Conservation (phyloP, 2,329 filamentous ascomycete genomes). For the Pestalotiopsis sp. region DNA sequence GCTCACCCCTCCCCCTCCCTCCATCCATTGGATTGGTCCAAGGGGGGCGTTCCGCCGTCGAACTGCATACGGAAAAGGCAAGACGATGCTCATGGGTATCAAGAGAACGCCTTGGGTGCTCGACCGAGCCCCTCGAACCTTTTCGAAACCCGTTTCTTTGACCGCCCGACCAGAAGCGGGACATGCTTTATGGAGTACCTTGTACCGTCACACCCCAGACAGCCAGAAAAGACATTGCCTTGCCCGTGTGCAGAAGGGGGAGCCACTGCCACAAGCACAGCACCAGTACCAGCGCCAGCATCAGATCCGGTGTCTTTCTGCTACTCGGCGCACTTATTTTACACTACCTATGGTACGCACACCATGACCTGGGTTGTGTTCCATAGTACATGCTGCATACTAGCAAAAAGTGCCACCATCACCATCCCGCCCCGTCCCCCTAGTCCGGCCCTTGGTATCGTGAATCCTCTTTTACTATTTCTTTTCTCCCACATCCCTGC, state of each 20-base stretch:
- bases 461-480: slow-evolving; percentile 27
- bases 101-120: slow-evolving; percentile 23
- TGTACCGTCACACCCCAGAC: slow-evolving; percentile 23
- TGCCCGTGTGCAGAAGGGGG: slow-evolving; percentile 25
- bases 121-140: slow-evolving; percentile 29
- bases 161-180: slow-evolving; percentile 26
- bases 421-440: slow-evolving; percentile 11
- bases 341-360: background rate
- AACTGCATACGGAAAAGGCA: slow-evolving; percentile 25
- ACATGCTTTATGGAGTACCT: slow-evolving; percentile 29
- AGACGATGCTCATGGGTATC: slow-evolving; percentile 29
- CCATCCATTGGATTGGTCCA: background rate
- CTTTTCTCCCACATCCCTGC: slow-evolving; percentile 32
- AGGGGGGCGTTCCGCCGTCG: background rate
- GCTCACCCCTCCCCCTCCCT: background rate
- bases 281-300: slow-evolving; percentile 22
- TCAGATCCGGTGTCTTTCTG: background rate
- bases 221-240: slow-evolving; percentile 20
- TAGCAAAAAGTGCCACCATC: slow-evolving; percentile 13
- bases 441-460: slow-evolving; percentile 24
- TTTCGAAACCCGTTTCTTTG: slow-evolving; percentile 33
- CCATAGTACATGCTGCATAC: background rate
- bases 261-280: slow-evolving; percentile 22
- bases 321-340: background rate
- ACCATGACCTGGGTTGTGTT: background rate